Evolutionary conservation across 805 yeast species (phyloP), one percentile per base, ranked within the genome.

Genomic region (Lipomyces orientalis): DNA sequence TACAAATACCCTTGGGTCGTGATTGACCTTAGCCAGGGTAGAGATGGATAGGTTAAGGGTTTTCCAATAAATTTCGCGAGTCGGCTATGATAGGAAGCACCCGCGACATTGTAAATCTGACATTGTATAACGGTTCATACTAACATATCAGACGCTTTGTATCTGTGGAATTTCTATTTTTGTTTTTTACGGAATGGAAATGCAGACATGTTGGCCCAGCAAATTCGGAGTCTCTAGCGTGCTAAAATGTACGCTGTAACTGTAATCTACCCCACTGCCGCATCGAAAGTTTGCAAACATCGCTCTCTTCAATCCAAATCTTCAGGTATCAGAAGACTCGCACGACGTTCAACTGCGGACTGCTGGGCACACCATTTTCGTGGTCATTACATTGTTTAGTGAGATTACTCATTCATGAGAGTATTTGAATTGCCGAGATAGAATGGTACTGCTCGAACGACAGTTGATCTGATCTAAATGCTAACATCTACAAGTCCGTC

Each of bases 401-500:
- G 49, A 19, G n/a, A 43, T 16, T 43, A 4, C 22, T 14, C 8
- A 12, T 7, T 4, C 19, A 4, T 43, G 19, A 43, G 16, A 43
- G 2, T 43, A 43, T 14, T 43, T 0, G 22, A n/a, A n/a, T 43
- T 16, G 7, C 49, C 0, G 49, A 43, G n/a, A 16, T 19, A 43
- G 49, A 43, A 43, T 43, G 49, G 49, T 43, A 43, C 10, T 22
- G 9, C 10, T 9, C 22, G 7, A 8, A 16, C 6, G 6, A 6
- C n/a, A 37, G 43, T 37, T 43, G n/a, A 43, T n/a, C 6, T 16
- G 16, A 2, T 19, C 49, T 14, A 4, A 9, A 43, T 43, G n/a
- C n/a, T 16, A 37, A n/a, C 9, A 43, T 43, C 10, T 16, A 16
- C 49, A 16, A 66, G 70, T 54, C 70, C 31, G 51, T 66, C 22